Base-by-base conservation (phyloP, 2,329 filamentous ascomycete species). In the Diaporthe longicolla region DNA sequence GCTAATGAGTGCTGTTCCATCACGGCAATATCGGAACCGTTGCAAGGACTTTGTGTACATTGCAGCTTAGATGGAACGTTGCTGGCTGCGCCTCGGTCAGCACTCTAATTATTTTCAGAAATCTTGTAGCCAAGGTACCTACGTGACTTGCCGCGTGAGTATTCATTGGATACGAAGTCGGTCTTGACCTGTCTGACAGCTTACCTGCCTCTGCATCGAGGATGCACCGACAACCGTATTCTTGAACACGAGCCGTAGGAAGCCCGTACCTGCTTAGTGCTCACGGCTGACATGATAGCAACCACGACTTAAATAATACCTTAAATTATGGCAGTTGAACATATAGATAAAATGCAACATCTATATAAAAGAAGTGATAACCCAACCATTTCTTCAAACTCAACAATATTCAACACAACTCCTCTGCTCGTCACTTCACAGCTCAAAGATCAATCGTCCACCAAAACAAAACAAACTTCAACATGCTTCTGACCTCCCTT, bases 261-360 rank as follows among this genome's bases (percentile, higher is more conserved):
- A 48, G 15, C 40, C 24, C 40, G 55, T 29, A 48, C 17, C 59
- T 26, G 59, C 40, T 26, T 65, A 65, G 59, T 48, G 59, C 59
- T 65, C 59, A 65, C 40, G 45, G 59, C 59, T 65, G 59, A 65
- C 21, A 29, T 65, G 59, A 65, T 9, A 21, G 59, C 17, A 32
- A 21, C 26, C 24, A 9, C 15, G 3, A 4, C 19, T 45, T 32
- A 37, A 8, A 4, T 35, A 37, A 13, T 40, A 40, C 4, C 37
- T 40, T 40, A 40, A 13, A 40, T 40, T 40, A 21, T 65, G 9
- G 17, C 40, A 65, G 17, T 48, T 19, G 9, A 48, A 19, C 6
- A 32, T 24, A 63, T 1, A 17, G 4, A 19, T 3, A 11, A 19
- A 45, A 7, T 21, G 1, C 26, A n/a, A 15, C 37, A 19, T 29